Base-by-base conservation (phyloP, 208 protist genomes). In the Chromosphaera perkinsii region DNA sequence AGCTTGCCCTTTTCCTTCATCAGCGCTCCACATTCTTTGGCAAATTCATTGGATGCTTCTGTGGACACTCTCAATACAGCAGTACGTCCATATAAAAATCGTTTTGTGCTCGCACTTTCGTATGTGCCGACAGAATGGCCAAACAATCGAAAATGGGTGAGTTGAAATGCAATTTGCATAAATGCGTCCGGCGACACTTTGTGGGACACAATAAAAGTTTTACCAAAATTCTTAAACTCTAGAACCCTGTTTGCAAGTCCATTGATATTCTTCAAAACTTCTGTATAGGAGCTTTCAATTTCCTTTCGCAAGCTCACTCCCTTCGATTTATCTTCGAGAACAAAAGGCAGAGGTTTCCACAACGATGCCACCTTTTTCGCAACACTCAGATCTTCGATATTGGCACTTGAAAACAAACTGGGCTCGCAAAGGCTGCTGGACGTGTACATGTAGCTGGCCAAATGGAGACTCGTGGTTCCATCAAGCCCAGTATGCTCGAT, bases 171-270 rank as follows among this genome's bases (percentile, higher is more conserved):
- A 10, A 62, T 12, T 37, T 62, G 56, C 56, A 52, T 3, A 27
- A 67, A 39, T 33, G 47, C 61, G 32, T 67, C 61, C n/a, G 61
- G 61, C n/a, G n/a, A n/a, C n/a, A n/a, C n/a, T n/a, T n/a, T n/a
- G n/a, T n/a, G n/a, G n/a, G n/a, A n/a, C n/a, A n/a, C n/a, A n/a
- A n/a, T n/a, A n/a, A n/a, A n/a, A 31, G n/a, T 42, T 3, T 42
- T 3, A 32, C 54, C 31, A n/a, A 36, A 14, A n/a, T 32, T 4
- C 54, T 59, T 59, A 32, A 59, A 45, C 17, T 17, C 10, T 45
- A n/a, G 39, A 45, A 45, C 39, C 17, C 39, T 7, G 39, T 17
- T 45, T 45, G 39, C 39, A 45, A 17, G 10, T 45, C 39, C 39
- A n/a, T n/a, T n/a, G n/a, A n/a, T n/a, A n/a, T n/a, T n/a, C n/a